Base-by-base conservation (phyloP, 805 yeast genomes). In the Grigorovia humatica region DNA sequence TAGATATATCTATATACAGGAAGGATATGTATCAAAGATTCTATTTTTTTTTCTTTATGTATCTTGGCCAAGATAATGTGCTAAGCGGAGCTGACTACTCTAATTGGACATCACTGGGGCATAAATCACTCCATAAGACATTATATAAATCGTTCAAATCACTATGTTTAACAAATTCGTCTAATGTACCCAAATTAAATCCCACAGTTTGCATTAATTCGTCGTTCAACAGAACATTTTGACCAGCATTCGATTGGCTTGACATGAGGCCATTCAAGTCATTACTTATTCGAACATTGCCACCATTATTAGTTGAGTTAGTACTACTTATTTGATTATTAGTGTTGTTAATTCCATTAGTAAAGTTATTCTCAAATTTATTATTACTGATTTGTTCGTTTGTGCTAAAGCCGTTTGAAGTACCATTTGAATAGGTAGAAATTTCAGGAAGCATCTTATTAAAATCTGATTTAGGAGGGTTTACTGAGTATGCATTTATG, bases 171-270 rank as follows among this genome's bases (percentile, higher is more conserved):
- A 65, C 54, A 47, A 65, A 65, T 27, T 65, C 69, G 52, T 64
- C 69, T 46, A 65, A 50, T 2, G 69, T 63, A n/a, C 68, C 68
- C 41, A 65, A 44, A 49, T 63, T 59, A 49, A 55, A 63, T 18
- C 51, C 47, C 2, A 55, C 52, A 11, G 44, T 9, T 19, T 47
- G 45, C 11, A 50, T 40, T 8, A 23, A 41, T 15, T n/a, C n/a
- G 13, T 46, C 48, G 29, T 48, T 48, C 11, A 48, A 29, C 9
- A 35, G 17, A 11, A 38, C 8, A 38, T 38, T 38, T 38, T 38
- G 42, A 7, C 18, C 42, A 38, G 9, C 3, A 38, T 38, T 38
- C 12, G 15, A 38, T 38, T 38, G 42, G 17, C 13, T 38, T 38
- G 9, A n/a, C 17, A 15, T 13, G 15, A n/a, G 4, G 17, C 17